Evolutionary conservation across 345 rosid species (phyloP), one percentile per base, ranked within the genome.

Genomic region (Lepidium aucheri): DNA sequence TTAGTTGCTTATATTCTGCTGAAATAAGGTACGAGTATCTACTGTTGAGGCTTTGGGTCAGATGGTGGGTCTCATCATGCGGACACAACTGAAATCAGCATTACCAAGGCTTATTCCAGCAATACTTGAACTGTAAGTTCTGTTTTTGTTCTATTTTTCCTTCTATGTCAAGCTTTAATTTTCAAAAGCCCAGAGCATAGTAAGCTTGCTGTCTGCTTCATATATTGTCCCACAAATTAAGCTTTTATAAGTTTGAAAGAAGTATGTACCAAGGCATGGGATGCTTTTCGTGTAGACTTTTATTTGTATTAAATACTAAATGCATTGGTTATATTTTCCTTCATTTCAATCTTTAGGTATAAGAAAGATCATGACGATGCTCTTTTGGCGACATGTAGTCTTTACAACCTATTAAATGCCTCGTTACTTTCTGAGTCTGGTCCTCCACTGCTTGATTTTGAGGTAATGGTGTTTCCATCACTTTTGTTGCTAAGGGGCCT

Each of bases 11-110:
- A 16, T 75, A 72, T 40, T 68, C 74, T 70, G 64, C 72, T 77
- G 72, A 56, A 56, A 70, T 68, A 69, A 93, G 98, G 94, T 90
- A 43, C 96, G 94, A 28, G 76, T 82, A 45, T 83, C 90, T 57
- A 85, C 98, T 69, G 90, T 93, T 57, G 97, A 93, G 79, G 98
- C 97, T 55, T 76, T 93, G 74, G 97, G 98, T 70, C 98, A 93
- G 72, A 88, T 93, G 97, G 94, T 89, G 71, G 91, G 96, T 75
- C 94, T 93, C 74, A 76, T 93, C 72, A 80, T 87, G 20, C 79
- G 98, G 63, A 63, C 91, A 47, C 86, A 90, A 67, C 81, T 93
- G 60, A 93, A 90, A 77, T 84, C 94, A 56, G 97, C 98, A 71
- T 77, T 93, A 81, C 96, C 97, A 22, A 85, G 88, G 77, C 87